Base-by-base conservation (phyloP, 2,329 filamentous ascomycete genomes). In the Venturia aucupariae region DNA sequence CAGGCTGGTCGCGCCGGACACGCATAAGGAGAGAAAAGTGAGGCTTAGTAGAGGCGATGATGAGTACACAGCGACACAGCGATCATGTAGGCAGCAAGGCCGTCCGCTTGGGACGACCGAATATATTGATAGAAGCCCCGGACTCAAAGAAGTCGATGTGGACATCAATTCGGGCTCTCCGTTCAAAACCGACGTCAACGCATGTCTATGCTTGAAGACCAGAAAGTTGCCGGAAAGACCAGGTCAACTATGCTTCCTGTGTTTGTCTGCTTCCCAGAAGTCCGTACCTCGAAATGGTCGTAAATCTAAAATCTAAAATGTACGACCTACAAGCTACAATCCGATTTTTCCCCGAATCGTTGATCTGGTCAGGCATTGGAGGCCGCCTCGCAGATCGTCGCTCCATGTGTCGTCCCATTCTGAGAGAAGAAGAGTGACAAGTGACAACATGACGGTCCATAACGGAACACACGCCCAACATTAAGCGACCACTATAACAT, bases 1-100 rank as follows among this genome's bases (percentile, higher is more conserved):
- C 94, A 99, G 77, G 82, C 95, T 68, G 94, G 94, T 17, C 83
- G 86, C 68, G 92, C 94, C 61, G 91, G 88, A 41, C 22, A 35
- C 27, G 62, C 51, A 35, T 42, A 41, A 42, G 38, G 27, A 62
- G 24, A 61, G n/a, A 15, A 30, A 7, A 41, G 3, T 39, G 57
- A 54, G 30, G 13, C 7, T 55, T 4, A 24, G 15, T 19, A 57
- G n/a, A 8, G 22, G 46, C 22, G 10, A 15, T 24, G 46, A 13
- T 22, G 46, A 51, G 4, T 17, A 41, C 15, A 27, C 22, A 51
- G 10, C 46, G 22, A 22, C 46, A 51, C 0, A 27, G 46, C 22
- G 11, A 48, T 3, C 46, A 22, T 48, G 46, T 48, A 48, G 46
- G 22, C 27, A 48, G 46, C 42, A 46, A 46, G 46, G 15, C n/a